Conservation (phyloP, 2,329 filamentous ascomycete genomes). For the Botryotinia globosa region DNA sequence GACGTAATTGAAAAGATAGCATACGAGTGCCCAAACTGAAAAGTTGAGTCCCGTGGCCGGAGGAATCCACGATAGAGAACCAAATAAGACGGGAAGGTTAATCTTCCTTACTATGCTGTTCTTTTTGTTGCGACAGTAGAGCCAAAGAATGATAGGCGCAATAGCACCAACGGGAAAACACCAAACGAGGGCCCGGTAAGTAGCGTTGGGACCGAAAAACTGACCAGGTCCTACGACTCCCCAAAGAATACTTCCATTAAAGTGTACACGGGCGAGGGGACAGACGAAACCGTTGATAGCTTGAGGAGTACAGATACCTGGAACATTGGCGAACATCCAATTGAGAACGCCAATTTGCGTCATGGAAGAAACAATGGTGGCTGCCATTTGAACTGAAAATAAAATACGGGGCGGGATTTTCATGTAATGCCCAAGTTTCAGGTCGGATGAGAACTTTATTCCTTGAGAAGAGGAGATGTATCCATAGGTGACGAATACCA, state of each 20-base stretch:
- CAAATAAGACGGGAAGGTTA: conserved; percentile 80
- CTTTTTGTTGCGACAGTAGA: conserved; percentile 59
- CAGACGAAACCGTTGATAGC: conserved; percentile 89
- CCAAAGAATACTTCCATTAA: conserved; percentile 88
- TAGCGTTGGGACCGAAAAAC: conserved; percentile 74
- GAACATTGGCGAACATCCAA: conserved; percentile 82
- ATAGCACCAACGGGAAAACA: conserved; percentile 76
- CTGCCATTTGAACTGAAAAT: conserved; percentile 74
- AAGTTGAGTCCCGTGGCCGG: conserved; percentile 86
- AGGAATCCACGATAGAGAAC: conserved; percentile 81
- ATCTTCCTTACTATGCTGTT: conserved; percentile 69
- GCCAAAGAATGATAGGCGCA: conserved; percentile 71
- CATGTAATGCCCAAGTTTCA: conserved; percentile 88
- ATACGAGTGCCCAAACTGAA: conserved; percentile 80
- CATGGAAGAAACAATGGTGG: conserved; percentile 71
- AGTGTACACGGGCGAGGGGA: conserved; percentile 82
- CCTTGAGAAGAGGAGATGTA: conserved; percentile 88
- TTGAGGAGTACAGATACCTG: conserved; percentile 70
- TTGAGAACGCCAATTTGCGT: conserved; percentile 84
- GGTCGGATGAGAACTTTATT: conserved; percentile 82
- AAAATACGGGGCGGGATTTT: conserved; percentile 78
- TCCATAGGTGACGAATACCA: conserved; percentile 90
- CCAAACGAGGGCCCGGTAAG: conserved; percentile 76
- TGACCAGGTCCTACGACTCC: conserved; percentile 79
- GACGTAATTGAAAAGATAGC: conserved; percentile 78